Evolutionary conservation across 2,329 filamentous ascomycete species (phyloP).

Genomic region (Penicillium brasilianum): DNA sequence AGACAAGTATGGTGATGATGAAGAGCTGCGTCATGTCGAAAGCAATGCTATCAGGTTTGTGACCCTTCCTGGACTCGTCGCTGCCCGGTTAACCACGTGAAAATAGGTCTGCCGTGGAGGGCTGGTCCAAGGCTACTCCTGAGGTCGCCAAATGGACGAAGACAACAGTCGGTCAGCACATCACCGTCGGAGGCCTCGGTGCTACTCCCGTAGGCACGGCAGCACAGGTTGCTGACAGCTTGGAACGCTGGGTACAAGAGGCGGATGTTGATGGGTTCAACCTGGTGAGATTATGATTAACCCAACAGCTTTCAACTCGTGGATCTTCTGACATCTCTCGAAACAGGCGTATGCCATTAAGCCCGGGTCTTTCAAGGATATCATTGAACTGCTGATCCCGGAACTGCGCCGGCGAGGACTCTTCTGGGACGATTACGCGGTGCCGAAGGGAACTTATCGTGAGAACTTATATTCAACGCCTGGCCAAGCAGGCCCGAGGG

Average conservation of each 20-base stretch:
- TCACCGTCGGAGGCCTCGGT: slow-evolving; percentile 70
- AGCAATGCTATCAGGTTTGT: slow-evolving; percentile 62
- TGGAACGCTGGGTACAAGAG: slow-evolving; percentile 70
- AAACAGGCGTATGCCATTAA: slow-evolving; percentile 66
- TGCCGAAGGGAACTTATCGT: slow-evolving; percentile 44
- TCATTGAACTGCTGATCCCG: slow-evolving; percentile 68
- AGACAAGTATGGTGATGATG: slow-evolving; percentile 64
- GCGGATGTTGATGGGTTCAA: slow-evolving; percentile 78
- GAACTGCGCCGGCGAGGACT: slow-evolving; percentile 64
- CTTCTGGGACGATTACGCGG: slow-evolving; percentile 47
- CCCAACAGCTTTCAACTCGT: slow-evolving; percentile 5
- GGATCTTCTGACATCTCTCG: not conserved
- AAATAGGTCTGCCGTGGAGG: slow-evolving; percentile 55
- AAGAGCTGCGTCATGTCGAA: slow-evolving; percentile 66
- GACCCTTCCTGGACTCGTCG: slow-evolving; percentile 12
- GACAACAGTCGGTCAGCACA: slow-evolving; percentile 69
- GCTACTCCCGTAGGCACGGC: slow-evolving; percentile 69
- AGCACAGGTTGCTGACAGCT: slow-evolving; percentile 66
- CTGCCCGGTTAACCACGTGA: slow-evolving; percentile 12
- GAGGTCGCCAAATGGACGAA: slow-evolving; percentile 73
- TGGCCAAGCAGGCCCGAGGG: slow-evolving; percentile 40
- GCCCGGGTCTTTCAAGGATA: slow-evolving; percentile 70
- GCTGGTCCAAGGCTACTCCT: slow-evolving; percentile 61
- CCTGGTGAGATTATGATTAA: slow-evolving; percentile 56
- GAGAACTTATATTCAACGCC: slow-evolving; percentile 45